Conservation (phyloP, 176 grass and related monocot species). For the Lolium rigidum region DNA sequence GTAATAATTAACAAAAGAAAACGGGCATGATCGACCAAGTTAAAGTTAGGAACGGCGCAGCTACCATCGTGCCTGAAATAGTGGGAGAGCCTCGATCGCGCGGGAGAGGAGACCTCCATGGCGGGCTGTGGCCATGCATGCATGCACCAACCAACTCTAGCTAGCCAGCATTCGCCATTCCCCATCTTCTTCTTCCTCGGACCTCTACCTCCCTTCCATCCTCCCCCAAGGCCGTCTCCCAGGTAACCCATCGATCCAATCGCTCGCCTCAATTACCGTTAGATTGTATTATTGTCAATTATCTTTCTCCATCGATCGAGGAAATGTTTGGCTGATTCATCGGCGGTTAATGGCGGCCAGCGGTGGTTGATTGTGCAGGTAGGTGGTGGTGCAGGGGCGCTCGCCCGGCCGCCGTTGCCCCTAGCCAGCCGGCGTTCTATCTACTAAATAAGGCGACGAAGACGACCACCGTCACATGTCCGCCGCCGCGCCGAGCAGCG, state of each 20-base stretch:
- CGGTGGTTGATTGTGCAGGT: neutral
- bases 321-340: neutral
- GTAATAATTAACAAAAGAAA: neutral
- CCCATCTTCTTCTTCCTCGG: neutral
- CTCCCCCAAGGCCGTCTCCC: constrained; percentile 40
- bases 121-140: neutral
- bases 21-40: neutral
- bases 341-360: too few relatives aligned
- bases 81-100: constrained; percentile 23
- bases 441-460: neutral
- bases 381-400: neutral
- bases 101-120: constrained; percentile 3
- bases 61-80: constrained; percentile 53
- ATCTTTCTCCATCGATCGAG: neutral
- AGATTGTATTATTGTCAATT: neutral
- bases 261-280: neutral
- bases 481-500: constrained; percentile 24
- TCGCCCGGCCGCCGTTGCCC: neutral
- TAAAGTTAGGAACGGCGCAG: constrained; percentile 41
- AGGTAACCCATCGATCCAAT: neutral
- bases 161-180: constrained; percentile 15
- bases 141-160: constrained; percentile 43
- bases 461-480: constrained; percentile 15
- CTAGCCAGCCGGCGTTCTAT: neutral
- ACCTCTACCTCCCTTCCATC: neutral